phyloP scores from a whole-genome alignment of 352 stramenopile species.

The Elongisporangium anandrum region DNA sequence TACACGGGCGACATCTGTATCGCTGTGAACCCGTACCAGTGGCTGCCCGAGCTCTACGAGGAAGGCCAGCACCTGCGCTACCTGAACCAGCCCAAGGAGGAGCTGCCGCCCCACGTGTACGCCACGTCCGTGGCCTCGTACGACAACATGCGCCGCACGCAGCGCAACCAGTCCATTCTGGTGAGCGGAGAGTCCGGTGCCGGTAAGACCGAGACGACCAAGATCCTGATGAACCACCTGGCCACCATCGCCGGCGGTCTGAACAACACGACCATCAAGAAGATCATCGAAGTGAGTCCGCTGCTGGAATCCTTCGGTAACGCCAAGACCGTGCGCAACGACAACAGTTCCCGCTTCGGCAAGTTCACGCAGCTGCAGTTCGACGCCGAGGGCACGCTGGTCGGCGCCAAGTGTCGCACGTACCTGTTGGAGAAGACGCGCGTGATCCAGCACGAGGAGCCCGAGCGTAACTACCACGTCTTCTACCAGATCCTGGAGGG shows the following conservation, averaged over 20 bases:
- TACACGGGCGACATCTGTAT: constrained; percentile 97
- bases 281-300: constrained; percentile 97
- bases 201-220: constrained; percentile 94
- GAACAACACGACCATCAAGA: constrained; percentile 94
- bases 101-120: constrained; percentile 78
- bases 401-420: constrained; percentile 93
- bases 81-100: constrained; percentile 65
- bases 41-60: constrained; percentile 82
- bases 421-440: constrained; percentile 97
- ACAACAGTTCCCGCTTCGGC: constrained; percentile 96
- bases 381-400: constrained; percentile 68
- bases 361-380: constrained; percentile 98
- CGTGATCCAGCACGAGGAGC: constrained; percentile 91
- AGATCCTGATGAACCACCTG: constrained; percentile 90
- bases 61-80: constrained; percentile 80
- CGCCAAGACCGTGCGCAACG: constrained; percentile 96
- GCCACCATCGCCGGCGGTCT: constrained; percentile 69
- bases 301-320: constrained; percentile 99
- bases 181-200: constrained; percentile 86
- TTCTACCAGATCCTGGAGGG: constrained; percentile 91
- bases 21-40: constrained; percentile 96
- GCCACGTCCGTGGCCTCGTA: constrained; percentile 75
- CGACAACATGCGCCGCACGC: constrained; percentile 64
- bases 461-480: constrained; percentile 97
- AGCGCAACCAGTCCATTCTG: constrained; percentile 82